Evolutionary conservation across 2,329 filamentous ascomycete species (phyloP), one percentile per base, ranked within the genome.

Genomic region (Epichloe sylvatica): DNA sequence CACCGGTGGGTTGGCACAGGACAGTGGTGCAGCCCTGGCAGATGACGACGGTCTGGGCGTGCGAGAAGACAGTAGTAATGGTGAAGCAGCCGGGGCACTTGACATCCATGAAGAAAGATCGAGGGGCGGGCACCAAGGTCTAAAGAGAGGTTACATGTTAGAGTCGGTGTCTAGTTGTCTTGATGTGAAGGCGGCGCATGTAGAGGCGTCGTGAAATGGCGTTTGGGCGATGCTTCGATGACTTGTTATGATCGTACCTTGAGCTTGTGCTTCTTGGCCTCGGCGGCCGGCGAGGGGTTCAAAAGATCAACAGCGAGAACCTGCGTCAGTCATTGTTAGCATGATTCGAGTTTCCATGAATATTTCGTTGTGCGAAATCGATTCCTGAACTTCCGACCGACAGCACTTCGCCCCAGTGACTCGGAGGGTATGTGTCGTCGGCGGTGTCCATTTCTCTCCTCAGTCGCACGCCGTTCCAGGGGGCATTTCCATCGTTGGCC

Each of bases 31-130:
- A 98, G 67, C 92, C 92, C 70, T 89, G 89, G 85, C 92, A 98
- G 81, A 97, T 94, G 74, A 98, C 92, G 72, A 98, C 92, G 71
- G 92, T 98, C 82, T 98, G 92, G 74, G 92, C 92, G 82, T 98
- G 92, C 59, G 91, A 97, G 87, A 97, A 98, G 76, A 98, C 92
- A 73, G 92, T 98, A 74, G 92, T 98, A 83, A 98, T 98, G 74
- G 90, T 96, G 85, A 97, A 98, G 87, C 92, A 98, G 68, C 92
- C 92, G 72, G 92, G 92, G 86, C 92, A 98, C 86, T 98, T 98
- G 80, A 98, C 92, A 72, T 98, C 92, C 92, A 98, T 98, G 87
- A 98, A 98, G 86, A 97, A 98, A 62, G 91, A 97, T 73, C 92
- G 88, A 67, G 92, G 92, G 61, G 81, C 84, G 67, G 92, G 92